phyloP scores from a whole-genome alignment of 2,329 filamentous ascomycete genomes.

The Acrocalymma vagum region DNA sequence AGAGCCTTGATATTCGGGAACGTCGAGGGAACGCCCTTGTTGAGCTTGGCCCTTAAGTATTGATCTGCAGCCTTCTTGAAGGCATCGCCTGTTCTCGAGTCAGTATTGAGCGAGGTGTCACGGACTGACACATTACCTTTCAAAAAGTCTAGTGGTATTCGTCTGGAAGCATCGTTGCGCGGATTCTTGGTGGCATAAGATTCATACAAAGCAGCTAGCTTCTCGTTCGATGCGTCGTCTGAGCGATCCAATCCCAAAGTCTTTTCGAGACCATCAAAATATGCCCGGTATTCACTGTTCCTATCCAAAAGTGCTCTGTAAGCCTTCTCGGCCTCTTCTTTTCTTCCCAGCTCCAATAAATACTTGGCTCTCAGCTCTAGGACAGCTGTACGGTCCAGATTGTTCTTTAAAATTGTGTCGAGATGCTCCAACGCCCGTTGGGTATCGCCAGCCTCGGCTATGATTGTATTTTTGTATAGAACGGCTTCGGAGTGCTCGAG shows the following conservation, averaged over 20 bases:
- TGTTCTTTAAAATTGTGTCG: slow-evolving; percentile 77
- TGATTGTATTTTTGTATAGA: slow-evolving; percentile 94
- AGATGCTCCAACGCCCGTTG: slow-evolving; percentile 87
- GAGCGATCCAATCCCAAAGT: slow-evolving; percentile 70
- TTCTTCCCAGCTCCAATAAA: slow-evolving; percentile 77
- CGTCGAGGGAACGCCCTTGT: slow-evolving; percentile 92
- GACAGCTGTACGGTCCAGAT: slow-evolving; percentile 83
- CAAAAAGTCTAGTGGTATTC: slow-evolving; percentile 90
- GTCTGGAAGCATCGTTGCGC: slow-evolving; percentile 82
- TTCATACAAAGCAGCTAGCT: slow-evolving; percentile 79
- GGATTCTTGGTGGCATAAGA: slow-evolving; percentile 83
- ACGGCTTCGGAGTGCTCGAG: slow-evolving; percentile 93
- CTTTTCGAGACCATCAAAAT: slow-evolving; percentile 81
- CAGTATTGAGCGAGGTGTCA: slow-evolving; percentile 2
- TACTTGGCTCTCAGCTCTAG: slow-evolving; percentile 89
- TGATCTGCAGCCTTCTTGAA: slow-evolving; percentile 80
- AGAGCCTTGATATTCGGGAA: slow-evolving; percentile 97
- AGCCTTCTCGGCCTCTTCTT: slow-evolving; percentile 81
- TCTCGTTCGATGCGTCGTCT: slow-evolving; percentile 72
- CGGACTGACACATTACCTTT: slow-evolving; percentile 64
- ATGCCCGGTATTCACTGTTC: slow-evolving; percentile 85
- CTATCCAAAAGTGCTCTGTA: slow-evolving; percentile 84
- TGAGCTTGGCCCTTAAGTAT: slow-evolving; percentile 85
- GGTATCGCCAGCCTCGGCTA: slow-evolving; percentile 86
- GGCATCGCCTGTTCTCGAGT: slow-evolving; percentile 67